Evolutionary conservation across 768 basidiomycete species (phyloP), one percentile per base, ranked within the genome.

Genomic region (Naganishia vaughanmartiniae): DNA sequence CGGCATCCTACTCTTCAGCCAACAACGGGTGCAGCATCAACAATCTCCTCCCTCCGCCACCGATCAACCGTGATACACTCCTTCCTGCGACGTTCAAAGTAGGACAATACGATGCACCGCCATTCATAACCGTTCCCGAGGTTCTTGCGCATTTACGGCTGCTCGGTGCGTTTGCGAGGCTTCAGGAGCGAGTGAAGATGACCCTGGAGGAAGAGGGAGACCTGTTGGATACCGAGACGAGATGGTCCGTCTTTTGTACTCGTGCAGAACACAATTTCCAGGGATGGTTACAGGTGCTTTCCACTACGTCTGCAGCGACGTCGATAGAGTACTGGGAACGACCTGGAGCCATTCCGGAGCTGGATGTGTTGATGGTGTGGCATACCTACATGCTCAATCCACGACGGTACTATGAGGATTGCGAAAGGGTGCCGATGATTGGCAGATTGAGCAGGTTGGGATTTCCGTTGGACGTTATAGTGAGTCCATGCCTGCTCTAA

Each of bases 381-480:
- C 75, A 75, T 69, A 45, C 71, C 0, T 74, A 76, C 60, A 54
- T 74, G 46, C 70, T 77, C 67, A 76, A 76, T 57, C 76, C 76
- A 15, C 60, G 71, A 55, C 10, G 66, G 71, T 72, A 67, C 42
- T 53, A 53, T 17, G 71, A 72, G 39, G 71, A 72, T 58, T 24
- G 28, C 15, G 30, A 51, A 9, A 66, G 71, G 30, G 48, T 60
- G 24, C 33, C 10, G 24, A 57, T 42, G 28, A 42, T 60, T 19
- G 33, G 36, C 5, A 36, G 45, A 10, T 54, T 63, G 66, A 1
- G 24, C 2, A 24, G 33, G 11, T 14, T 58, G 1, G 66, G 57
- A 34, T 72, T 72, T 65, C 71, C 71, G 31, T 45, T 72, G 24
- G 30, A 46, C 9, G n/a, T 54, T 7, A 36, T 72, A 2, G 71